Percentiles rank a stretch among this genome's conserved stretches.
phyloP scores from a whole-genome alignment of 768 basidiomycete genomes.

The Boletus barrowsii region DNA sequence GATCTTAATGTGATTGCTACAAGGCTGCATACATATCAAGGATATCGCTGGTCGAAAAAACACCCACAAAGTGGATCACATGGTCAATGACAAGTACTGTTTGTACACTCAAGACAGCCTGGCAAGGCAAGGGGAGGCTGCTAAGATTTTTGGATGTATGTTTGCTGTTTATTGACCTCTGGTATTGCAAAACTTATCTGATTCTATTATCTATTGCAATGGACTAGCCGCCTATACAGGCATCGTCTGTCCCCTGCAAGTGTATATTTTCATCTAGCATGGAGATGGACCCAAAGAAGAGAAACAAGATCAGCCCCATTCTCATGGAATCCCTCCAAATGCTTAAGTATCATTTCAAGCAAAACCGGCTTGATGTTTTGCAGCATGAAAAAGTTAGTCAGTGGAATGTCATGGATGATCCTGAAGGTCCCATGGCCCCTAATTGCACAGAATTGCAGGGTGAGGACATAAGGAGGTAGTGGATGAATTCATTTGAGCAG shows the following conservation, averaged over 20 bases:
- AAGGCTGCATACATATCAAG: not conserved
- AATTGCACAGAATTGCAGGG: too few species aligned
- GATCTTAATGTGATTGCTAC: not conserved
- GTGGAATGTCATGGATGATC: too few species aligned
- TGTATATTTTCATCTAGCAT: not conserved
- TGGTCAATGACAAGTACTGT: not conserved
- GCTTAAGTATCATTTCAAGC: too few species aligned
- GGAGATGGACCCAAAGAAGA: not conserved
- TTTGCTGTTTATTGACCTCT: too few species aligned
- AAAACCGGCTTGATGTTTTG: too few species aligned
- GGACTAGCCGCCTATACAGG: not conserved
- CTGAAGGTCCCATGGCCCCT: too few species aligned
- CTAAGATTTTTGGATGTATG: not conserved
- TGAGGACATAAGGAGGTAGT: too few species aligned
- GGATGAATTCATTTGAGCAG: too few species aligned
- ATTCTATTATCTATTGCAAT: too few species aligned
- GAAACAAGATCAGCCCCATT: not conserved
- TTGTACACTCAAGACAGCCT: not conserved
- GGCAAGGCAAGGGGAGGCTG: not conserved
- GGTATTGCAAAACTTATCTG: too few species aligned
- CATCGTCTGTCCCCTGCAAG: not conserved
- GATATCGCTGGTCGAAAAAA: not conserved
- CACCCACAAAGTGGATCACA: not conserved
- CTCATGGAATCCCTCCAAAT: too few species aligned
- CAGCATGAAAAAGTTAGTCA: too few species aligned